Evolutionary conservation across 495 filamentous ascomycete species (phyloP), one percentile per base, ranked within the genome.

Genomic region (Neurospora tetrasperma): DNA sequence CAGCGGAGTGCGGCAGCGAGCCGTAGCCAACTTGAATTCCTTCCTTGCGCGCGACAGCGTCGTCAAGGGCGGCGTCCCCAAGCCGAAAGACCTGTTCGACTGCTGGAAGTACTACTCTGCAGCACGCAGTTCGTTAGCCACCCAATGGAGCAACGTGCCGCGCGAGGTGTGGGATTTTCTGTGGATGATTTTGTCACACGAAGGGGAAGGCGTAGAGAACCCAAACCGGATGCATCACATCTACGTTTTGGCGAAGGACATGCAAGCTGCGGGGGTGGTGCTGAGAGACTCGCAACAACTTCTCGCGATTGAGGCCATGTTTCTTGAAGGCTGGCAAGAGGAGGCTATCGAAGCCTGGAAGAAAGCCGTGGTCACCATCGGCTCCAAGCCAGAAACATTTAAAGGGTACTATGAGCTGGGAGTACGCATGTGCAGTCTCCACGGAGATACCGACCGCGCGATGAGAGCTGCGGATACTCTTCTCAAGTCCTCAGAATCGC

Each of bases 391-490:
- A 48, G 85, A 88, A 20, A 81, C 81, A 3, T 84, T 81, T 31
- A 83, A 86, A 75, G 80, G 84, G 38, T 93, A 91, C 76, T 92
- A 86, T 86, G 86, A 87, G 76, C 86, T 93, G 27, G 92, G 92
- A 10, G 85, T 92, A 23, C 87, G 86, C 44, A 88, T 95, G 80
- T 90, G 88, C 76, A 85, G 87, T 42, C 83, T 86, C 7, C 82
- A 81, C 27, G 88, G 86, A 7, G 85, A 93, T 70, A 82, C 88
- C 20, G 86, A 90, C 72, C 86, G 88, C 73, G 92, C 92, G 14
- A 84, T 90, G 70, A 82, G 88, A 66, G 88, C 90, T 73, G 89
- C 88, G 16, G 81, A 88, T 62, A 88, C 82, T 5, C 86, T 92
- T 43, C 79, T 92, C 18, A 78, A 83, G 14, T 87, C 84, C 18